Conservation (phyloP, 2,329 filamentous ascomycete genomes). For the Diaporthe eres region DNA sequence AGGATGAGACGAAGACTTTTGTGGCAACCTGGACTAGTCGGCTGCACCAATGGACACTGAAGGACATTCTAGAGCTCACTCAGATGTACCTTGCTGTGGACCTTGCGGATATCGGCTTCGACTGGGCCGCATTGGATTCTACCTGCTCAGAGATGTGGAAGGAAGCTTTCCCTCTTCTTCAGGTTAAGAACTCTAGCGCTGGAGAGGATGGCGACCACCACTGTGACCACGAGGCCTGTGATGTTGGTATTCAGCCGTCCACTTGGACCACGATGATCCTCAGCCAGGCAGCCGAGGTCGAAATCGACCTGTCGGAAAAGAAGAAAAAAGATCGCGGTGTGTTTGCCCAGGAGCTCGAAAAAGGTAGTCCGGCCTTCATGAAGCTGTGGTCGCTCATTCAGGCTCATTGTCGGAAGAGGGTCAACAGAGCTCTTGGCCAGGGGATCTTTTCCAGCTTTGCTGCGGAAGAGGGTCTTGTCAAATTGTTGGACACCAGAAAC, state of each 20-base stretch:
- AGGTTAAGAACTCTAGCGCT: not conserved
- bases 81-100: conserved; percentile 35
- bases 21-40: conserved; percentile 27
- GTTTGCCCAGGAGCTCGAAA: conserved; percentile 1
- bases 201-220: not conserved
- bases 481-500: not conserved
- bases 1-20: not conserved
- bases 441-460: conserved; percentile 7
- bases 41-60: conserved; percentile 22
- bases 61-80: conserved; percentile 26
- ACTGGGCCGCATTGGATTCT: conserved; percentile 13
- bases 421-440: not conserved
- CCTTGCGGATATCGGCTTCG: conserved; percentile 25
- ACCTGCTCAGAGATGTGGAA: conserved; percentile 14
- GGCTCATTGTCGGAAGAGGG: not conserved
- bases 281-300: conserved; percentile 17
- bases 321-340: not conserved
- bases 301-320: conserved; percentile 7
- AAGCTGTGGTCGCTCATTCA: conserved; percentile 26
- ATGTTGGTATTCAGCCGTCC: not conserved
- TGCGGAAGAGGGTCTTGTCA: conserved; percentile 8
- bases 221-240: not conserved
- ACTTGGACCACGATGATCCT: conserved; percentile 18
- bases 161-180: conserved; percentile 1
- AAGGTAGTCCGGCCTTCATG: conserved; percentile 14